Evolutionary conservation across 352 stramenopile species (phyloP).

Genomic region (Thalassiosira delicatula): DNA sequence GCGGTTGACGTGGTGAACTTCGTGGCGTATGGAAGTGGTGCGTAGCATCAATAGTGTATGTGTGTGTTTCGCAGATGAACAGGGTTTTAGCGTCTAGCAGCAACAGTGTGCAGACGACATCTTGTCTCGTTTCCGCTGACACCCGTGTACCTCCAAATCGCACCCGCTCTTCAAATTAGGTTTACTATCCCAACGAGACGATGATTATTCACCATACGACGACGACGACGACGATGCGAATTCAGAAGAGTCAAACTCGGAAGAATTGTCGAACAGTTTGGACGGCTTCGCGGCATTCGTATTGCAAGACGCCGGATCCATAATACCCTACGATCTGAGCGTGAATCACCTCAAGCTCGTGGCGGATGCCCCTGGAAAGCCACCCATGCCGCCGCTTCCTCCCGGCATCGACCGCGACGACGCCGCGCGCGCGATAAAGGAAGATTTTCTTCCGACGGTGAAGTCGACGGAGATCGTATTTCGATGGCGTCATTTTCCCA

Average conservation of each 20-base stretch:
- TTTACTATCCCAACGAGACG: slow-evolving; percentile 2
- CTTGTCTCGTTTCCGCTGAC: background rate
- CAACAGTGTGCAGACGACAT: background rate
- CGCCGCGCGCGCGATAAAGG: too few species aligned
- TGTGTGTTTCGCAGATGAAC: too few species aligned
- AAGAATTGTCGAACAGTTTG: background rate
- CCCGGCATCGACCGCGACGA: slow-evolving; percentile 2
- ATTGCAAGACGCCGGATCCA: slow-evolving; percentile 22
- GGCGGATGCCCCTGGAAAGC: slow-evolving; percentile 18
- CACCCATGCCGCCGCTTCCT: slow-evolving; percentile 20
- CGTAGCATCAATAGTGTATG: too few species aligned
- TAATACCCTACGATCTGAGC: slow-evolving; percentile 43
- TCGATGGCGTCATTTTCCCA: slow-evolving; percentile 38
- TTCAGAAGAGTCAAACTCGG: background rate
- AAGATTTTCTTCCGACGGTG: slow-evolving; percentile 50
- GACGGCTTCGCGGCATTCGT: too few species aligned
- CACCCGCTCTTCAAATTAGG: background rate
- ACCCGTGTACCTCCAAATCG: too few species aligned
- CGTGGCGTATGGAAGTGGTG: slow-evolving; percentile 22
- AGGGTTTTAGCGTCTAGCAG: background rate
- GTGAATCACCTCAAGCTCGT: slow-evolving; percentile 37
- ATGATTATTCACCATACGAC: background rate
- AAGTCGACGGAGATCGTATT: slow-evolving; percentile 21
- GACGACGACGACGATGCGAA: slow-evolving; percentile 10
- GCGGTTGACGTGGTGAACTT: slow-evolving; percentile 21